Evolutionary conservation across 2,329 filamentous ascomycete genomes (phyloP).

Genomic region (Penicillium brevicompactum): DNA sequence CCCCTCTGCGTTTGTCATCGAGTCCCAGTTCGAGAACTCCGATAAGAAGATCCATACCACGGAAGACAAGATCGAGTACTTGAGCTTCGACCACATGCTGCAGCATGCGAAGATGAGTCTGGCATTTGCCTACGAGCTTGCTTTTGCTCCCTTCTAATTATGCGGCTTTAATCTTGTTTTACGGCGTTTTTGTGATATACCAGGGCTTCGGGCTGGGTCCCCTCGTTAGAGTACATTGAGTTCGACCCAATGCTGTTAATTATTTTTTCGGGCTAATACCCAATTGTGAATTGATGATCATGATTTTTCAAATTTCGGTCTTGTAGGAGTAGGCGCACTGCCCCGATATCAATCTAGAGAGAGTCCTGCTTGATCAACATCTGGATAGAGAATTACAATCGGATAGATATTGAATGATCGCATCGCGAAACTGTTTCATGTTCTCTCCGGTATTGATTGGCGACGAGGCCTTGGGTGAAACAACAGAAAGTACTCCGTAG

Average conservation of each 20-base stretch:
- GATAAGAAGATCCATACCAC: conserved; percentile 75
- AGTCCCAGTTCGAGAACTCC: conserved; percentile 60
- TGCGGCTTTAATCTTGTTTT: neutral
- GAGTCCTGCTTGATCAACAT: too few relatives aligned
- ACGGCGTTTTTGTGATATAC: conserved; percentile 26
- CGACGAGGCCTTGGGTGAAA: too few relatives aligned
- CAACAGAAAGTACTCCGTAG: too few relatives aligned
- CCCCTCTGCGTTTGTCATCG: conserved; percentile 66
- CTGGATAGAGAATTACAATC: neutral
- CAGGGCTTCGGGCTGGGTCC: conserved; percentile 13
- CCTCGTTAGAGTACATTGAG: conserved; percentile 5
- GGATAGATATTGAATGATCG: too few relatives aligned
- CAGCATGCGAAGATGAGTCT: conserved; percentile 86
- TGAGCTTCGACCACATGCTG: conserved; percentile 87
- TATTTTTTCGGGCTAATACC: conserved; percentile 1
- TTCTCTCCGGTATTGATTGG: too few relatives aligned
- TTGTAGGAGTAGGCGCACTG: too few relatives aligned
- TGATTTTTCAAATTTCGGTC: neutral
- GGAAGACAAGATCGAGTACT: conserved; percentile 69
- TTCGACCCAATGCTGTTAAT: neutral
- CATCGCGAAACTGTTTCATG: too few relatives aligned
- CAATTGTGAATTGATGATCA: conserved; percentile 3
- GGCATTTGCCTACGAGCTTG: conserved; percentile 81
- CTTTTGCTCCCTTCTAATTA: conserved; percentile 68
- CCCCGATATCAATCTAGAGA: neutral